Conservation (phyloP, 78 protist genomes). For the Chrysochromulina tobinii region DNA sequence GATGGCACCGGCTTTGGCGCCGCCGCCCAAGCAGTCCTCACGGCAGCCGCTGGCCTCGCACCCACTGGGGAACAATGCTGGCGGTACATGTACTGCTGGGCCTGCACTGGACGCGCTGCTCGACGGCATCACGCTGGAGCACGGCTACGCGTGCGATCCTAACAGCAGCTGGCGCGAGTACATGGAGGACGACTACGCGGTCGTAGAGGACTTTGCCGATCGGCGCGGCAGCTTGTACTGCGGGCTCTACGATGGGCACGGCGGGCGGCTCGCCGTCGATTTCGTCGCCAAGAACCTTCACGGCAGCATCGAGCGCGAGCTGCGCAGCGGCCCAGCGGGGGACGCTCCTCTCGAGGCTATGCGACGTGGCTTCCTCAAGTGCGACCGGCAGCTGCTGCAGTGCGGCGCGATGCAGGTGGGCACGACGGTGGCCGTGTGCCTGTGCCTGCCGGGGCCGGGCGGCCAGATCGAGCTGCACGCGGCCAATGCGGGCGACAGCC, state of each 20-base stretch:
- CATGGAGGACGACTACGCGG: too few relatives aligned
- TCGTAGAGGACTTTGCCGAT: too few relatives aligned
- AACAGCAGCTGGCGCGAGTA: too few relatives aligned
- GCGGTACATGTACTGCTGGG: too few relatives aligned
- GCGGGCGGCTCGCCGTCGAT: background rate
- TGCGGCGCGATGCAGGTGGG: background rate
- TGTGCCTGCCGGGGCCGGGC: background rate
- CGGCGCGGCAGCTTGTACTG: background rate
- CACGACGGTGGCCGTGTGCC: background rate
- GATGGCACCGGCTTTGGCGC: too few relatives aligned
- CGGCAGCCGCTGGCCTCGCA: too few relatives aligned
- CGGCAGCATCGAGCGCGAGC: background rate
- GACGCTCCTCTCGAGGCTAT: background rate
- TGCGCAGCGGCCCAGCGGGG: background rate
- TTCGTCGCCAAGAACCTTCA: background rate
- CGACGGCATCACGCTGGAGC: too few relatives aligned
- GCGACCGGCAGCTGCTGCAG: background rate
- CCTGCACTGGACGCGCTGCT: too few relatives aligned
- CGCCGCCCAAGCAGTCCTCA: too few relatives aligned
- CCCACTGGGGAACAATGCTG: too few relatives aligned
- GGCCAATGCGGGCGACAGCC: background rate
- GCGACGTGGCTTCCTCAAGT: background rate
- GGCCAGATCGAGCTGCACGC: background rate
- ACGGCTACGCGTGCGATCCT: too few relatives aligned
- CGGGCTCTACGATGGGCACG: background rate